These are phyloP conservation scores for Termitomyces sp. DNA, from an alignment of 768 basidiomycete species.

Conservation along the genomic window DNA sequence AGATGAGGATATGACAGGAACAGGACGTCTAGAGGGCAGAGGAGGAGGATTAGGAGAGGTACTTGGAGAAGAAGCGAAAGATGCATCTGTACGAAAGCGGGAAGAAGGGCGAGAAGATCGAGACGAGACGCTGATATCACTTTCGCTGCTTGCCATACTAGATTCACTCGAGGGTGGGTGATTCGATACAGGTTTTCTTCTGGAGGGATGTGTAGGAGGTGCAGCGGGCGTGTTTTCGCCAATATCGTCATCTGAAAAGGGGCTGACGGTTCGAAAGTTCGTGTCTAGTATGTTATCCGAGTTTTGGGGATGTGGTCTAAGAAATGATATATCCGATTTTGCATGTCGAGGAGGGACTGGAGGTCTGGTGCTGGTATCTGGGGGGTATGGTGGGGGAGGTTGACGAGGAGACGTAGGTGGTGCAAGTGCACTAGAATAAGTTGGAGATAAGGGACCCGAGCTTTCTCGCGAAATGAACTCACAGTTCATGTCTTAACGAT, in stretches of 20 bases:
- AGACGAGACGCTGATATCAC: slow-evolving; percentile 23
- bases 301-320: slow-evolving; percentile 18
- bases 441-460: neutral
- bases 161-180: slow-evolving; percentile 29
- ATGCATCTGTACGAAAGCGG: slow-evolving; percentile 24
- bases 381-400: slow-evolving; percentile 13
- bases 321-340: slow-evolving; percentile 14
- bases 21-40: slow-evolving; percentile 41
- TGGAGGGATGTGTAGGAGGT: slow-evolving; percentile 18
- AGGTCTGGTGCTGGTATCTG: slow-evolving; percentile 21
- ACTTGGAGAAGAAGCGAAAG: slow-evolving; percentile 18
- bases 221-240: slow-evolving; percentile 12
- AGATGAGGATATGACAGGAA: slow-evolving; percentile 12
- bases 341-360: slow-evolving; percentile 24
- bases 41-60: slow-evolving; percentile 36
- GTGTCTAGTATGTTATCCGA: slow-evolving; percentile 15
- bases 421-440: slow-evolving; percentile 11
- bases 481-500: slow-evolving; percentile 47
- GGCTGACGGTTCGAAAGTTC: slow-evolving; percentile 19
- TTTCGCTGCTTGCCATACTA: slow-evolving; percentile 38
- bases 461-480: slow-evolving; percentile 25
- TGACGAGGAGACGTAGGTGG: slow-evolving; percentile 12
- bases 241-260: slow-evolving; percentile 22
- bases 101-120: slow-evolving; percentile 32
- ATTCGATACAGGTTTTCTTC: slow-evolving; percentile 16